Base-by-base conservation (phyloP, 257 asterid species). In the Ophiorrhiza pumila region DNA sequence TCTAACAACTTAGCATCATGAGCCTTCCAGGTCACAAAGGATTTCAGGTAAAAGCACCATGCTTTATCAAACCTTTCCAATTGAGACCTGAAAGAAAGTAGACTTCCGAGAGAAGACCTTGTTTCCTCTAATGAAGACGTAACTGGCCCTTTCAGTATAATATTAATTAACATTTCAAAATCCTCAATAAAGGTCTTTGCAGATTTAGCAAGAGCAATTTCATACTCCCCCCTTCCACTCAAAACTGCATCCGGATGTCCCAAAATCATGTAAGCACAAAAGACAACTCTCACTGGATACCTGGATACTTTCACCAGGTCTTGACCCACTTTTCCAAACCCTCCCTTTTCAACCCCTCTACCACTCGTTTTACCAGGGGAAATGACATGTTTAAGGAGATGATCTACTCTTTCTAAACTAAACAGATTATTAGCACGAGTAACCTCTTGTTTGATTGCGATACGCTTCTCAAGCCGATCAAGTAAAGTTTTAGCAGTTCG, bases 171-270 rank as follows among this genome's bases (percentile, higher is more conserved):
- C 74, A 82, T 81, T 34, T 93, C 97, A 11, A 88, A 89, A 83
- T 88, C 96, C 81, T 81, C 77, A 56, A 85, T 85, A 78, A 93
- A 87, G 32, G 65, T 80, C 82, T 79, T 82, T 42, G 98, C 96
- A 42, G 94, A 86, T 64, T 75, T 79, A 15, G 85, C 90, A 74
- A 93, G 81, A 82, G 90, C 80, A 23, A 80, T 77, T 80, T 88
- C 98, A 7, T 91, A 87, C 85, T 83, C 91, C 65, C 96, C 94
- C 77, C 80, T 83, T 45, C 93, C 94, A 80, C 96, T 84, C 72
- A 93, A 87, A 77, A 91, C 95, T 76, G 95, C 97, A 73, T 89
- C 96, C 12, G 96, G 97, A 81, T 93, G 98, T 50, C 96, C 92
- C 72, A 91, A 75, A 62, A 93, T 84, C 89, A 87, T 87, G 65